Conservation (phyloP, 2,329 filamentous ascomycete genomes). For the Cercospora canescens region DNA sequence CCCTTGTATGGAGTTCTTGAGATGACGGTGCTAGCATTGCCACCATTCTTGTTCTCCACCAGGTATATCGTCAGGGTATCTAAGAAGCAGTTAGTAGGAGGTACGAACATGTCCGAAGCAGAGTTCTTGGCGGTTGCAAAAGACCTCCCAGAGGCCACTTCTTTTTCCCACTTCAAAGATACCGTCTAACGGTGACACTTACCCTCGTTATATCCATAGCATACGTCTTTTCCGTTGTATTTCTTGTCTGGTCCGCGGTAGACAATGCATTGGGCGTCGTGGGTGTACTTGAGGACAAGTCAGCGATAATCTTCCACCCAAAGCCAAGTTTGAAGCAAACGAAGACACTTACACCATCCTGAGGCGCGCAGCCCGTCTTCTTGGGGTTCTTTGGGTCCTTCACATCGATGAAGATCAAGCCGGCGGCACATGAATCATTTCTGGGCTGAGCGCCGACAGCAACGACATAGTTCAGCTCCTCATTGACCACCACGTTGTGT, state of each 20-base stretch:
- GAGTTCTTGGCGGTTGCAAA: too few relatives aligned
- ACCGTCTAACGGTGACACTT: conserved; percentile 19
- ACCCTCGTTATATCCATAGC: conserved; percentile 55
- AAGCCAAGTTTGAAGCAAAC: background rate
- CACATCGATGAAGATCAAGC: conserved; percentile 57
- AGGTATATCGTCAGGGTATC: conserved; percentile 50
- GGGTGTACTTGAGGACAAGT: conserved; percentile 44
- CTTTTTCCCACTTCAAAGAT: too few relatives aligned
- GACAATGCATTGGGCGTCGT: conserved; percentile 58
- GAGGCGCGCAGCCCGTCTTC: conserved; percentile 51
- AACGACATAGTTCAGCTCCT: conserved; percentile 52
- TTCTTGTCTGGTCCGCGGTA: conserved; percentile 50
- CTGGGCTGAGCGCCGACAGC: conserved; percentile 44
- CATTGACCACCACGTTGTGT: conserved; percentile 56
- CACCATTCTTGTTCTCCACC: conserved; percentile 45
- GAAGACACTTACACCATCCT: conserved; percentile 42
- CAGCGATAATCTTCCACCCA: background rate
- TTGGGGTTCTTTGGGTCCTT: conserved; percentile 52
- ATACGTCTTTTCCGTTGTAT: conserved; percentile 51
- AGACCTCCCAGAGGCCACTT: too few relatives aligned
- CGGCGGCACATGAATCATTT: conserved; percentile 48
- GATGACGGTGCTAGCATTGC: conserved; percentile 41
- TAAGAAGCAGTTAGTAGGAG: background rate
- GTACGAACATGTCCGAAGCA: too few relatives aligned
- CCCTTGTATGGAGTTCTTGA: conserved; percentile 52